Evolutionary conservation across 257 asterid species (phyloP).

Genomic region (Penstemon barbatus): DNA sequence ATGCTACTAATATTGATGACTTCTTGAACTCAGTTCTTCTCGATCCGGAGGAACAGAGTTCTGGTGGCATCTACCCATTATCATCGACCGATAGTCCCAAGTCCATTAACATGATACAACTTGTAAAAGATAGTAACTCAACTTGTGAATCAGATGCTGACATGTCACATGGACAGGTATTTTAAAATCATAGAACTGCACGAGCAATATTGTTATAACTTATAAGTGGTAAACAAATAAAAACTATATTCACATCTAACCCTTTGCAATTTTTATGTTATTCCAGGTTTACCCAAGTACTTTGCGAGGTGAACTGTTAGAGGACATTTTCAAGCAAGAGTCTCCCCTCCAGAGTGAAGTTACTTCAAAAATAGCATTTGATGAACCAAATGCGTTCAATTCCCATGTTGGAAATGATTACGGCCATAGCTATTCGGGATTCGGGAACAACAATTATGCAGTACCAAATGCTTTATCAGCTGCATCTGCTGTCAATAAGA

Average conservation of each 20-base stretch:
- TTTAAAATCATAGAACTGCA: slow-evolving; percentile 10
- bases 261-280: slow-evolving; percentile 11
- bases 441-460: slow-evolving; percentile 17
- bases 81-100: slow-evolving; percentile 28
- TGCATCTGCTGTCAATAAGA: slow-evolving; percentile 33
- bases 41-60: slow-evolving; percentile 46
- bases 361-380: slow-evolving; percentile 25
- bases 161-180: slow-evolving; percentile 58
- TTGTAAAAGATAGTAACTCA: slow-evolving; percentile 37
- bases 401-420: slow-evolving; percentile 25
- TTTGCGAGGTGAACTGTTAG: slow-evolving; percentile 29
- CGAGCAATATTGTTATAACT: no score
- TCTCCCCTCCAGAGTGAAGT: slow-evolving; percentile 41
- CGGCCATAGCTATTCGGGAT: slow-evolving; percentile 24
- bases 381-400: slow-evolving; percentile 18
- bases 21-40: slow-evolving; percentile 59
- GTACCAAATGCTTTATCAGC: slow-evolving; percentile 25
- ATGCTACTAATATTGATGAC: slow-evolving; percentile 44
- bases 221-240: no score
- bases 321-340: slow-evolving; percentile 44
- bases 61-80: slow-evolving; percentile 23
- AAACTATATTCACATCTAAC: background rate
- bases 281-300: slow-evolving; percentile 38
- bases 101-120: slow-evolving; percentile 7
- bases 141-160: slow-evolving; percentile 67